These are phyloP conservation scores for Cenchrus purpureus DNA, from an alignment of 176 grass and related monocot species.

Conservation along the genomic window DNA sequence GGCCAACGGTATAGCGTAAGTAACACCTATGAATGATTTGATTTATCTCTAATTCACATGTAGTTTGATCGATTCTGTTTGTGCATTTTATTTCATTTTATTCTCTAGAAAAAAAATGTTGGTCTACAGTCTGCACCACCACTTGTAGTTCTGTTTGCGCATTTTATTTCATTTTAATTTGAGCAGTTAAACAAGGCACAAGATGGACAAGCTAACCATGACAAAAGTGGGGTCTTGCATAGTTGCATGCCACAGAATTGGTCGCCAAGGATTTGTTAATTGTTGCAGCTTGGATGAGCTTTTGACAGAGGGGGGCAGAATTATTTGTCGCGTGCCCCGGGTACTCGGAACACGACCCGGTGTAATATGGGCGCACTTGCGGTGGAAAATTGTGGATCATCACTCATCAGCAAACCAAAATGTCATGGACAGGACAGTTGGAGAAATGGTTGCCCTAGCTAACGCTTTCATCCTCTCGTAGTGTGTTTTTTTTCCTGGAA, in stretches of 20 bases:
- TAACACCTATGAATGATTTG: not conserved
- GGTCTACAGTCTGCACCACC: not conserved
- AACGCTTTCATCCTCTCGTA: too few species aligned
- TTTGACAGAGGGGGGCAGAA: not conserved
- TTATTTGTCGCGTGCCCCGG: not conserved
- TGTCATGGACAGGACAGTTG: not conserved
- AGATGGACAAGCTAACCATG: not conserved
- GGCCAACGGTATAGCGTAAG: not conserved
- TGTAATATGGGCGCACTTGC: not conserved
- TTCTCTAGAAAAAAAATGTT: not conserved
- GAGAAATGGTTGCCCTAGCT: not conserved
- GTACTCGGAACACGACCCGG: not conserved
- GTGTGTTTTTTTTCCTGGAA: too few species aligned
- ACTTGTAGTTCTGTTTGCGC: not conserved
- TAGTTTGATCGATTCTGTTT: not conserved
- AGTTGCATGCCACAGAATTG: not conserved
- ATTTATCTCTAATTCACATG: not conserved
- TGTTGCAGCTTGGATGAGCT: not conserved
- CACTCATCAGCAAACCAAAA: not conserved
- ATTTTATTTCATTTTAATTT: too few species aligned
- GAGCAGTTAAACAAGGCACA: not conserved
- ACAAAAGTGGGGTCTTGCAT: slow-evolving; percentile 5
- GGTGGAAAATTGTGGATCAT: not conserved
- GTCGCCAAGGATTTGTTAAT: not conserved
- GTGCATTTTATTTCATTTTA: not conserved